Conservation (phyloP, 1,284 basidiomycete species). For the Coriolopsis trogii region DNA sequence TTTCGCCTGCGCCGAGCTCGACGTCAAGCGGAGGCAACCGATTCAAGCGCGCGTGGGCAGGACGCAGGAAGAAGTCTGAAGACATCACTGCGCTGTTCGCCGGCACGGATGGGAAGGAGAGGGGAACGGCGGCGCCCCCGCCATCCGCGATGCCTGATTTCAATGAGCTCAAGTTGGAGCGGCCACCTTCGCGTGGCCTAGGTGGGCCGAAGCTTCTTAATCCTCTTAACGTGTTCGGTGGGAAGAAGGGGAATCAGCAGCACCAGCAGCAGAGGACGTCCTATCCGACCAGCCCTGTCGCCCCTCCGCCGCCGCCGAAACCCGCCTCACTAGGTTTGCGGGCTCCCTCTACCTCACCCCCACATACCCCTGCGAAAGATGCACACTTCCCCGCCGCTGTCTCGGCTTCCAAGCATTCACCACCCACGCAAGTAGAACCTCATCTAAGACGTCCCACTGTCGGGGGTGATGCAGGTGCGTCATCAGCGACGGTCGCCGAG, state of each 20-base stretch:
- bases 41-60: conserved; percentile 65
- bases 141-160: conserved; percentile 25
- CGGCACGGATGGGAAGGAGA: conserved; percentile 31
- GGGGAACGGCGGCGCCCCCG: conserved; percentile 28
- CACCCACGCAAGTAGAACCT: conserved; percentile 3
- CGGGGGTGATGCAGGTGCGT: conserved; percentile 5
- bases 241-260: conserved; percentile 24
- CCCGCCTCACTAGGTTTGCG: conserved; percentile 15
- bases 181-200: conserved; percentile 21
- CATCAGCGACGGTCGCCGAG: conserved; percentile 9
- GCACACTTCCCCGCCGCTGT: conserved; percentile 7
- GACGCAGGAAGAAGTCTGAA: conserved; percentile 67
- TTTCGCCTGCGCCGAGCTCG: conserved; percentile 36
- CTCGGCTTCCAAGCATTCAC: conserved; percentile 1
- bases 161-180: conserved; percentile 19
- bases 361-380: conserved; percentile 20
- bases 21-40: conserved; percentile 49
- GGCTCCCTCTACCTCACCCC: conserved; percentile 8
- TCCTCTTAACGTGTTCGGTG: conserved; percentile 44
- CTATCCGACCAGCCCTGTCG: conserved; percentile 12
- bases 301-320: conserved; percentile 39
- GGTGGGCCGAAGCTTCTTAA: conserved; percentile 24
- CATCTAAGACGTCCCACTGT: conserved; percentile 3
- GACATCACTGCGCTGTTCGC: conserved; percentile 35
- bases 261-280: conserved; percentile 22